phyloP scores from a whole-genome alignment of 306 rosid genomes.

The Cucumis melo region DNA sequence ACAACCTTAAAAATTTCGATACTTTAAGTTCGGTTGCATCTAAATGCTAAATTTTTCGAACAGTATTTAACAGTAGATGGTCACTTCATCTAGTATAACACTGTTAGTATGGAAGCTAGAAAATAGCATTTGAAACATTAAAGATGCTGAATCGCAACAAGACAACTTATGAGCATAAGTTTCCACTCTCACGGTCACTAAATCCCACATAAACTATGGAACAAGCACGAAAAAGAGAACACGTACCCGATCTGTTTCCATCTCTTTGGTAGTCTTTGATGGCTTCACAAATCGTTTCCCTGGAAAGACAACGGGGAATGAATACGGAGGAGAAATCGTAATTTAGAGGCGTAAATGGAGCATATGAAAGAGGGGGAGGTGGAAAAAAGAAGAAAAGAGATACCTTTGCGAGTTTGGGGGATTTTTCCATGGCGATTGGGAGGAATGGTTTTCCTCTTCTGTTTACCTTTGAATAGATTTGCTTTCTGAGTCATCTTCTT shows the following conservation, averaged over 20 bases:
- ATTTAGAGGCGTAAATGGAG: not conserved
- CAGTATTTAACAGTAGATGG: not conserved
- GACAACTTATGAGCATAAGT: not conserved
- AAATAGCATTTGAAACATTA: too few species aligned
- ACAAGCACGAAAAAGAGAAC: not conserved
- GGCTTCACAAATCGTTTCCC: constrained; percentile 78
- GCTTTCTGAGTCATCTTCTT: constrained; percentile 69
- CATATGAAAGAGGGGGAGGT: not conserved
- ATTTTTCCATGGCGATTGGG: constrained; percentile 74
- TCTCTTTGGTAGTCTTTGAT: constrained; percentile 43
- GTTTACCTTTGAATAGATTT: constrained; percentile 55
- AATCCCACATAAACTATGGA: not conserved
- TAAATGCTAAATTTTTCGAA: not conserved
- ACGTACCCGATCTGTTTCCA: constrained; percentile 82
- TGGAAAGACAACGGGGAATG: not conserved
- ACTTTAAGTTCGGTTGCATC: not conserved
- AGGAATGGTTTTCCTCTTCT: constrained; percentile 61
- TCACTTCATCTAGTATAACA: not conserved
- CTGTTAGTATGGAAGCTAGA: not conserved
- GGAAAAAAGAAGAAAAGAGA: not conserved
- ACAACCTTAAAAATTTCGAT: not conserved
- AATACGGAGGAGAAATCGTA: not conserved
- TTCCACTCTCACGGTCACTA: not conserved
- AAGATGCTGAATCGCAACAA: too few species aligned
- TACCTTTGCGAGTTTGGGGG: constrained; percentile 52